Evolutionary conservation across 1,284 basidiomycete species (phyloP), one percentile per base, ranked within the genome.

Genomic region (Papiliotrema flavescens): DNA sequence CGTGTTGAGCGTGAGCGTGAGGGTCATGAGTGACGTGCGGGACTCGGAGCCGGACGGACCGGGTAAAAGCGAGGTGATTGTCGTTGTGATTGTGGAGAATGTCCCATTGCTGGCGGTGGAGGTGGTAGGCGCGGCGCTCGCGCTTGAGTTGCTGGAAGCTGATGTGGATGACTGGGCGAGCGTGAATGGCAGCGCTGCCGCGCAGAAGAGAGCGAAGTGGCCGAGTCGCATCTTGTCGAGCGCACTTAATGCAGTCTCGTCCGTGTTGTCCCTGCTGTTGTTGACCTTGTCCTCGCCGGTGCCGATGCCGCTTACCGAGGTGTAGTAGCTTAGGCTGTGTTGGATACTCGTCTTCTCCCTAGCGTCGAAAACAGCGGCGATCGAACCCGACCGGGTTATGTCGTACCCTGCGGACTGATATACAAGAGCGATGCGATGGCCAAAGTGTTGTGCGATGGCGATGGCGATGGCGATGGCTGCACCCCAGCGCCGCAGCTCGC

Each of bases 1-100:
- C 15, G 57, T 41, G 51, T 67, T 73, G 47, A 71, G 51, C 0
- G 71, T 70, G 43, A 76, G 66, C 2, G 72, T 74, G 9, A 74
- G 61, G 43, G 44, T 46, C 42, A 67, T 57, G 35, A 73, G 57
- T 0, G 70, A 62, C 41, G 56, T 43, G 9, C 67, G 49, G 22
- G 54, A 62, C 34, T 56, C 61, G 40, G 60, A 59, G 17, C 64
- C 66, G 13, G 65, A 63, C 4, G 62, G 47, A 3, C 48, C 57
- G 28, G 59, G 53, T 11, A 71, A 41, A n/a, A 68, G 55, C 2
- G 65, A 67, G 7, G 69, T 71, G 51, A 74, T 60, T 11, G 71
- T 74, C 2, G 69, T 72, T 3, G 67, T 72, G 7, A 71, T 59
- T 8, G 57, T 57, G 43, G 11, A 40, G 47, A 40, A 37, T 46